Base-by-base conservation (phyloP, 2,329 filamentous ascomycete genomes). In the Zalaria sp. region DNA sequence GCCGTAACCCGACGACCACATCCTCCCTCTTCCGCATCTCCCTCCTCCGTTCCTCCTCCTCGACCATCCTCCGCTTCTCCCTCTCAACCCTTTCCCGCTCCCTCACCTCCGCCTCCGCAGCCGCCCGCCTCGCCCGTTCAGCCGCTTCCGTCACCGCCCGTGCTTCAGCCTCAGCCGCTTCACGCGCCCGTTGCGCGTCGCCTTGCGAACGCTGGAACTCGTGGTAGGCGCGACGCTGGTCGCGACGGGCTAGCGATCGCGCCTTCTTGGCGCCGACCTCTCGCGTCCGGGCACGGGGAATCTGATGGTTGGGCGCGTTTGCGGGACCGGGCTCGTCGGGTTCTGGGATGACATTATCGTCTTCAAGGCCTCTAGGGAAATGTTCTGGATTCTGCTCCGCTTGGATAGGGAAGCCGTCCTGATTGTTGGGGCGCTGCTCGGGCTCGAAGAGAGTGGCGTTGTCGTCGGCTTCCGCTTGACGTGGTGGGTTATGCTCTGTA, bases 191-290 rank as follows among this genome's bases (percentile, higher is more conserved):
- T 18, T 67, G 62, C 18, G 63, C 57, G 35, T 70, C 67, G 4
- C 65, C 66, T 54, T 69, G 65, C 9, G 63, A 60, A 2, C 66
- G 57, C 46, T 64, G 56, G 48, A 71, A 71, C 47, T 72, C 69
- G 50, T 71, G 60, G 51, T 71, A 71, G 4, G 61, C 61, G 25
- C 61, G 49, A 6, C 57, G 52, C 40, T 62, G 59, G 44, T 71
- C 65, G 42, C 58, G 58, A 11, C 64, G 60, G 0, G 65, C 65
- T 5, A 71, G 56, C 3, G 64, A 65, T 41, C 66, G 67, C 2
- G 66, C 66, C 49, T 71, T 70, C 47, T 71, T 71, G 7, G 66
- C 62, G 41, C 67, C 67, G 25, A 71, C 57, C 37, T 53, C 52
- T 38, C 52, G 49, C 47, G 6, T 43, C 27, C 27, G 47, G 41